Evolutionary conservation across 345 rosid species (phyloP).

Genomic region (Heritiera littoralis): DNA sequence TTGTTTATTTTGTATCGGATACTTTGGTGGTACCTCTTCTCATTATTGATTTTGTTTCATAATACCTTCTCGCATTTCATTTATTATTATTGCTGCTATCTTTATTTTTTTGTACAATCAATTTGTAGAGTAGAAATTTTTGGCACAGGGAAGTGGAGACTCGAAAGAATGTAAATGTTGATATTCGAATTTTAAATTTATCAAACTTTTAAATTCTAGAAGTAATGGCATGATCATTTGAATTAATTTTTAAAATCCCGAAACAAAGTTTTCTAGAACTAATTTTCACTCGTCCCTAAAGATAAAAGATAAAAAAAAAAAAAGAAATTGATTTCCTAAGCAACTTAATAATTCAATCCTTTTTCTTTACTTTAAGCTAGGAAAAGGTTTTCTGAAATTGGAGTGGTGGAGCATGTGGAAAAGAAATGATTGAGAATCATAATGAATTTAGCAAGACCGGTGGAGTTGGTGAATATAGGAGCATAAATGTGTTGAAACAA

Average conservation of each 20-base stretch:
- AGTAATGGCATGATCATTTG: no score
- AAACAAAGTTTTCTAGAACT: not conserved
- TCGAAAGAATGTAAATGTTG: no score
- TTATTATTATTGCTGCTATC: not conserved
- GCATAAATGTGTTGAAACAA: no score
- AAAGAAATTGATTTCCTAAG: constrained; percentile 8
- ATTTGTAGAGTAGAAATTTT: no score
- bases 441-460: not conserved
- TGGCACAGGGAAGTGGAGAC: no score
- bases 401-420: not conserved
- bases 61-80: not conserved
- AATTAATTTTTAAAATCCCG: no score
- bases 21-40: constrained; percentile 11
- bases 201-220: no score
- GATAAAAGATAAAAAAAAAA: not conserved
- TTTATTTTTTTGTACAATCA: no score
- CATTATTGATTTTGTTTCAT: not conserved
- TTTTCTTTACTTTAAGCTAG: not conserved
- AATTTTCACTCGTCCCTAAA: not conserved
- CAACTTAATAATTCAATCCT: not conserved
- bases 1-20: constrained; percentile 8
- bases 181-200: no score
- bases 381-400: not conserved
- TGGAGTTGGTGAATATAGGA: not conserved
- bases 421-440: not conserved